Percentiles rank a stretch among this genome's conserved stretches.
phyloP scores from a whole-genome alignment of 139 green algal species.

The Coelastrella sp. region DNA sequence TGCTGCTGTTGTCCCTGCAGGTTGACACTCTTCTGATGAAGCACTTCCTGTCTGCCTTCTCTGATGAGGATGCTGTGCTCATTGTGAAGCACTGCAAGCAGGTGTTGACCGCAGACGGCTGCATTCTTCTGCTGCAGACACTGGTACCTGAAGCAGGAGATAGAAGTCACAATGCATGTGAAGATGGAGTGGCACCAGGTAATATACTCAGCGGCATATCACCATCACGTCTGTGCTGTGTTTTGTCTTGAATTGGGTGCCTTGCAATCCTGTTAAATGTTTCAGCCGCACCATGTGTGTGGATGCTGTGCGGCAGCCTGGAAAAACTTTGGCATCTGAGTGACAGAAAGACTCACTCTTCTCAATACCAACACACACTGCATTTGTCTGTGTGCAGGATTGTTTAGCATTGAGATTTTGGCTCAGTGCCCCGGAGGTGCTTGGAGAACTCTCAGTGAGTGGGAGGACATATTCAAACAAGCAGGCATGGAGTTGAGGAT shows the following conservation, averaged over 20 bases:
- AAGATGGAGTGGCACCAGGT: slow-evolving; percentile 42
- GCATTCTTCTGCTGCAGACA: slow-evolving; percentile 41
- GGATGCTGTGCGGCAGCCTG: too few species aligned
- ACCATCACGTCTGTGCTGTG: too few species aligned
- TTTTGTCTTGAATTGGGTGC: too few species aligned
- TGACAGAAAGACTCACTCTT: too few species aligned
- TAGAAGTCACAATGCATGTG: slow-evolving; percentile 22
- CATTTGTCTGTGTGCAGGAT: slow-evolving; percentile 23
- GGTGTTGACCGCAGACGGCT: background rate
- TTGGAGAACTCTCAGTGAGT: slow-evolving; percentile 37
- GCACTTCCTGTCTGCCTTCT: slow-evolving; percentile 44
- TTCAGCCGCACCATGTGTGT: too few species aligned
- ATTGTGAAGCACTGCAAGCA: slow-evolving; percentile 36
- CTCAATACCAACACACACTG: too few species aligned
- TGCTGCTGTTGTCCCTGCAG: too few species aligned
- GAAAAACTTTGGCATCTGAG: too few species aligned
- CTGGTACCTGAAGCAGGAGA: slow-evolving; percentile 44
- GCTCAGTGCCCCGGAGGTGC: slow-evolving; percentile 35
- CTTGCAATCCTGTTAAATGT: too few species aligned
- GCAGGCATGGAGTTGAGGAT: background rate
- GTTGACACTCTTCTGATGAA: slow-evolving; percentile 47
- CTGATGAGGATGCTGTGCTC: slow-evolving; percentile 13
- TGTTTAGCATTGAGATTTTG: slow-evolving; percentile 46
- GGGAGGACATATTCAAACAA: slow-evolving; percentile 24
- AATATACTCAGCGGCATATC: too few species aligned